Base-by-base conservation (phyloP, 495 filamentous ascomycete species). In the Hyphodiscus hymeniophilus region DNA sequence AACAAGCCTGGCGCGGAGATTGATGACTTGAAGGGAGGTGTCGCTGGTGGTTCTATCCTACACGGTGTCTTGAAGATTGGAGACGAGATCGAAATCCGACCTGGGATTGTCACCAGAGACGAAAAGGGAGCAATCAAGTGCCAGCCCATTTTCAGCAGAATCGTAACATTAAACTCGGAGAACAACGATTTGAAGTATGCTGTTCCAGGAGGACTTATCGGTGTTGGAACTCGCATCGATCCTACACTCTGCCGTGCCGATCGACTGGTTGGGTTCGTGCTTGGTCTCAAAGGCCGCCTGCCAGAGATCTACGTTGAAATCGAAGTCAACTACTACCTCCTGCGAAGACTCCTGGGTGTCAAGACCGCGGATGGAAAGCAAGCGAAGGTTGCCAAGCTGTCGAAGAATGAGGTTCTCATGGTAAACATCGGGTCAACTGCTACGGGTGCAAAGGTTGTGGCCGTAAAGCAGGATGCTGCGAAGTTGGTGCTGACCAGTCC, bases 1-100 rank as follows among this genome's bases (percentile, higher is more conserved):
- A 98, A 98, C 80, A 98, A 98, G 77, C 92, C 92, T 31, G 92
- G 92, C 78, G 89, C 94, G n/a, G 94, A 95, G 70, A 96, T 98
- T 49, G 94, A 97, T 26, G 94, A 98, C 56, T 75, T 98, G 52
- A 97, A 97, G 77, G 92, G 92, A 61, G 92, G 92, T 76, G 92
- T 98, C 65, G 92, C 92, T 56, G 92, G 92, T 77, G 92, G 92
- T 53, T 87, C 82, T 69, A 96, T 98, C 60, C 70, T 98, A 47
- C 94, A 88, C 56, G 92, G 92, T 71, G 87, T 98, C 36, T 71
- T 98, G 52, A 95, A 95, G 71, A 71, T 96, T 59, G 85, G 89
- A 40, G 92, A 98, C 60, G 92, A 98, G 69, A 95, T 98, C 58
- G 92, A 98, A 69, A 97, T 98, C 55, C 79, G 92, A 43, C 92